Percentiles rank a stretch among this genome's conserved stretches.
phyloP scores from a whole-genome alignment of 139 green algal species.

The Pseudopediastrum boryanum region DNA sequence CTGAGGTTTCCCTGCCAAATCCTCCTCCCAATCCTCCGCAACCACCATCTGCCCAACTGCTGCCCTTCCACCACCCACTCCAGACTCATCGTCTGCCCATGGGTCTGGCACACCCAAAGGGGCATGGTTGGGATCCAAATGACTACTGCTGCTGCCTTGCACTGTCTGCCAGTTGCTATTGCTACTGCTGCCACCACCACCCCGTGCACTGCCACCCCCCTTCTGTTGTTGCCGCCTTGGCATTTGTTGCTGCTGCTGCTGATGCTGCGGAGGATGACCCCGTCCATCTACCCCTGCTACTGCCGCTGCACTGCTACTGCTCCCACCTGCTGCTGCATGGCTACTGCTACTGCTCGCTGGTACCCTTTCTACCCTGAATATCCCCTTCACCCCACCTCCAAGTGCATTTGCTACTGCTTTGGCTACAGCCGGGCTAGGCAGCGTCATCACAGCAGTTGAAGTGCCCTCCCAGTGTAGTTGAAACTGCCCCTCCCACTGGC shows the following conservation, averaged over 20 bases:
- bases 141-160: neutral
- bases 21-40: constrained; percentile 32
- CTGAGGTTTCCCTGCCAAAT: neutral
- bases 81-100: constrained; percentile 25
- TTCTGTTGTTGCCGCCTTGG: neutral
- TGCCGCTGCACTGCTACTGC: constrained; percentile 5
- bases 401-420: constrained; percentile 43
- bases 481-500: constrained; percentile 49
- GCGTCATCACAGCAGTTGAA: constrained; percentile 29
- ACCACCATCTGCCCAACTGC: neutral
- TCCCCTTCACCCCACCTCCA: constrained; percentile 58
- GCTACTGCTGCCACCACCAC: neutral
- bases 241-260: constrained; percentile 11
- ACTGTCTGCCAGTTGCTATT: constrained; percentile 10
- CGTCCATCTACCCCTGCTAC: neutral
- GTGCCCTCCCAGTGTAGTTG: constrained; percentile 10
- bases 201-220: neutral
- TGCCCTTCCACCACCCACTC: constrained; percentile 11
- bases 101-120: too few relatives aligned
- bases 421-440: constrained; percentile 26
- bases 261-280: neutral
- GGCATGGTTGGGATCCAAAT: too few relatives aligned
- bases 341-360: constrained; percentile 19
- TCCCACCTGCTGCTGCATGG: neutral
- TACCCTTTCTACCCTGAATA: constrained; percentile 53